Conservation (phyloP, 768 basidiomycete genomes). For the Butyriboletus loyo region DNA sequence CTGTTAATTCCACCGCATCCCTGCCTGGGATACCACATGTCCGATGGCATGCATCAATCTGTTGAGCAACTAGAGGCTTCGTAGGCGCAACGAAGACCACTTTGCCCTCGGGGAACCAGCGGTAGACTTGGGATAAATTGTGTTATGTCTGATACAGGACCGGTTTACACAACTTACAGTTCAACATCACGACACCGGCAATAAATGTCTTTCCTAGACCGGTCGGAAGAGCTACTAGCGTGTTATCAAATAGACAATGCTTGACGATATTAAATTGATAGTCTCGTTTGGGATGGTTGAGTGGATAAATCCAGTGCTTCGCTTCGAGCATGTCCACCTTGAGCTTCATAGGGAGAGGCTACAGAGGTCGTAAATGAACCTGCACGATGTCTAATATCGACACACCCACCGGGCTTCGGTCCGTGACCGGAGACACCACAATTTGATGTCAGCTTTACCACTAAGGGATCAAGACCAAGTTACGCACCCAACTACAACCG, state of each 20-base stretch:
- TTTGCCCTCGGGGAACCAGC: constrained; percentile 91
- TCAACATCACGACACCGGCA: constrained; percentile 94
- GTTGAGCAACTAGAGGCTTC: constrained; percentile 94
- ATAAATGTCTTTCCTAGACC: constrained; percentile 98
- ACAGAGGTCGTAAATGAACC: constrained; percentile 2
- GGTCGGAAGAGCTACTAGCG: constrained; percentile 91
- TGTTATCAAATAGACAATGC: constrained; percentile 85
- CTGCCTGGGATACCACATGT: constrained; percentile 89
- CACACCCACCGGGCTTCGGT: constrained; percentile 31
- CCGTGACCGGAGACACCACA: no score
- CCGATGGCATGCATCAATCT: constrained; percentile 89
- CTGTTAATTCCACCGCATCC: constrained; percentile 86
- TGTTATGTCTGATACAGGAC: constrained; percentile 1
- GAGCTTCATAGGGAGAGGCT: constrained; percentile 80
- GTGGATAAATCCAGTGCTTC: constrained; percentile 88
- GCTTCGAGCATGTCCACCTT: constrained; percentile 72
- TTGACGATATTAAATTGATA: constrained; percentile 95
- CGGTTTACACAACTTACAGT: constrained; percentile 54
- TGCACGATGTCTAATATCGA: no score
- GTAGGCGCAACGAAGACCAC: constrained; percentile 96
- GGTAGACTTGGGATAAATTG: constrained; percentile 58
- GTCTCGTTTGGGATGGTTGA: constrained; percentile 82
- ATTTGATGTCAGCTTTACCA: constrained; percentile 4
- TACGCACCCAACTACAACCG: constrained; percentile 53
- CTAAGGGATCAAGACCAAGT: background rate